Evolutionary conservation across 257 asterid genomes (phyloP), one percentile per base, ranked within the genome.

Genomic region (Solanum virginianum): DNA sequence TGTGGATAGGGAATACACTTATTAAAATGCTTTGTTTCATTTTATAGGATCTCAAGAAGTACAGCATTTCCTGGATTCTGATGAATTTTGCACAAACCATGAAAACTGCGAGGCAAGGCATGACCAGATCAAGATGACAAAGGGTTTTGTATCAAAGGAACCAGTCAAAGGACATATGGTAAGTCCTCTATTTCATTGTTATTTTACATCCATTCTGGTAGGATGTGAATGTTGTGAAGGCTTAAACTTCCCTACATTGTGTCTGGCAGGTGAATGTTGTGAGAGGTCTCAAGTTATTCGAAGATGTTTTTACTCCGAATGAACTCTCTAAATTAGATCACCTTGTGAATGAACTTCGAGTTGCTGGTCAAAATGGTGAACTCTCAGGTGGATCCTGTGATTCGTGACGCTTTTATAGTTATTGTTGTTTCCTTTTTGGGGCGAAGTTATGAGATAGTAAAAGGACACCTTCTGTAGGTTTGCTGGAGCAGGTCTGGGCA

Each of bases 361-460:
- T 89, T 84, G 95, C 99, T 90, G 99, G 99, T 87, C 94, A 89
- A 90, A 95, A 92, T 85, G 99, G 98, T 82, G 95, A 95, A 93
- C 98, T 96, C 94, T 94, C 98, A 94, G 99, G 99, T 94, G 97
- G 95, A 87, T 89, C 94, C 93, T 88, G 93, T 93, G 98, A 92
- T 91, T 88, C 94, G 93, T 92, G 94, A 93, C 91, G 95, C 94
- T 93, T 93, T 92, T 91, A 92, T 92, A 88, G 92, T 92, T 93
- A 90, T 92, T 88, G 90, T 93, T 90, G 93, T 92, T 93, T 91
- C 92, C 91, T 90, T 92, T 95, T 93, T 90, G 93, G 92, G 89
- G 92, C 88, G 94, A 90, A 88, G 95, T 95, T 90, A 85, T 93
- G 97, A 91, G 95, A 91, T 90, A 90, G 93, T 91, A 91, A 86